Evolutionary conservation across 176 grass and related monocot genomes (phyloP).

Genomic region (Poa pratensis): DNA sequence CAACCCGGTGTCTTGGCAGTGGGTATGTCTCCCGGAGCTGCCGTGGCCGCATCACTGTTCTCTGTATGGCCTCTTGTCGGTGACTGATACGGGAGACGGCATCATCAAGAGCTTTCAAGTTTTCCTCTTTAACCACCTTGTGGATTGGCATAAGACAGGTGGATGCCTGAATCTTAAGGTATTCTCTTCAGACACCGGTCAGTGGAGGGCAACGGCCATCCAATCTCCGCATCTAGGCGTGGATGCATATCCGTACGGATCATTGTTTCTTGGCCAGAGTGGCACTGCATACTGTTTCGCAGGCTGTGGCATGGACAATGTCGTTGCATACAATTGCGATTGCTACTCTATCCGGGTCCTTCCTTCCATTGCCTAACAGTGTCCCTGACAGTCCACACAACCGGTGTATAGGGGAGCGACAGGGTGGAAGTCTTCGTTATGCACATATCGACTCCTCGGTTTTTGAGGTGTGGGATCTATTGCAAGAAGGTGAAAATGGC

Average conservation of each 20-base stretch:
- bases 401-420: conserved; percentile 8
- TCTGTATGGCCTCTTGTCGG: no score
- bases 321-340: not conserved
- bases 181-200: not conserved
- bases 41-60: no score
- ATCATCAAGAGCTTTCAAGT: not conserved
- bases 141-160: not conserved
- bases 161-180: not conserved
- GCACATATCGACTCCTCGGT: not conserved
- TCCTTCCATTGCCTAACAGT: not conserved
- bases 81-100: not conserved
- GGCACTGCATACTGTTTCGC: not conserved
- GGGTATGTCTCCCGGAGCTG: not conserved
- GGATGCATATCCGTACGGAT: not conserved
- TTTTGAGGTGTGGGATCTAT: conserved; percentile 6
- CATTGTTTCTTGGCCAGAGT: not conserved
- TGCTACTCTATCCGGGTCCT: not conserved
- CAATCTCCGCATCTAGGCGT: not conserved
- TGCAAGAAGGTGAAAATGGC: not conserved
- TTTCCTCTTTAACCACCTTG: not conserved
- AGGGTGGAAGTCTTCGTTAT: not conserved
- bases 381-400: not conserved
- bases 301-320: not conserved
- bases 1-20: not conserved
- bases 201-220: not conserved